Conservation (phyloP, 2,329 filamentous ascomycete species). For the Mycosphaerella sp. region DNA sequence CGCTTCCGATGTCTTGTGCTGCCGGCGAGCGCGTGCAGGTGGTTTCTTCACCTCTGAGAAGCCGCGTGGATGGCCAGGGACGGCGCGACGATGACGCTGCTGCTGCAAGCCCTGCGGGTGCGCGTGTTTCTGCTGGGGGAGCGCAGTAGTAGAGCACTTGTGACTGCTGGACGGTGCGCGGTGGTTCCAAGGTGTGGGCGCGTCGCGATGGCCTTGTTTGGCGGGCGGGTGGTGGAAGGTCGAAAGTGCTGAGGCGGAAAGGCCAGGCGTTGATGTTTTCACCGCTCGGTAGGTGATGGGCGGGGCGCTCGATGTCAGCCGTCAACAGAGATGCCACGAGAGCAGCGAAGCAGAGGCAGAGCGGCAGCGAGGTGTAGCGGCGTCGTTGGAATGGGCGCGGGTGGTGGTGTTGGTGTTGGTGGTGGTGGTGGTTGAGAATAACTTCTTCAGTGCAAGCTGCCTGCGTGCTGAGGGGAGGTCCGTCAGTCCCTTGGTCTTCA, state of each 20-base stretch:
- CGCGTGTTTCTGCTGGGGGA: slow-evolving; percentile 2
- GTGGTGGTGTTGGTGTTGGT: not conserved
- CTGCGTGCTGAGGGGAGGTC: too few species aligned
- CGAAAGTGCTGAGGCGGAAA: not conserved
- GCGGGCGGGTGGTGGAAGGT: not conserved
- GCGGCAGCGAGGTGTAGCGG: not conserved
- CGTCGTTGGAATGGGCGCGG: not conserved
- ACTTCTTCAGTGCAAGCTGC: not conserved
- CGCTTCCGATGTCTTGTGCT: not conserved
- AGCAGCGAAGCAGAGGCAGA: not conserved
- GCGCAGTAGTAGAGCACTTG: not conserved
- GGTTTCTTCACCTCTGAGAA: not conserved
- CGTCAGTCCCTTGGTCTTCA: too few species aligned
- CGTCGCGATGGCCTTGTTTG: not conserved
- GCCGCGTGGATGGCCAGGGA: not conserved
- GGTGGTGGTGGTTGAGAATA: not conserved
- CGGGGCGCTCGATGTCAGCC: not conserved
- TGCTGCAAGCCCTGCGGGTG: not conserved
- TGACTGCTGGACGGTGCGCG: not conserved
- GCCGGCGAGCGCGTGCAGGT: not conserved
- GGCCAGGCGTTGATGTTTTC: slow-evolving; percentile 6
- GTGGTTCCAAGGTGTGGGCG: not conserved
- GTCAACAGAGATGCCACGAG: not conserved
- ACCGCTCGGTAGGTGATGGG: slow-evolving; percentile 5
- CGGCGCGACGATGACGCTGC: not conserved